Base-by-base conservation (phyloP, 2,329 filamentous ascomycete species). In the Plectosphaerella sp. region DNA sequence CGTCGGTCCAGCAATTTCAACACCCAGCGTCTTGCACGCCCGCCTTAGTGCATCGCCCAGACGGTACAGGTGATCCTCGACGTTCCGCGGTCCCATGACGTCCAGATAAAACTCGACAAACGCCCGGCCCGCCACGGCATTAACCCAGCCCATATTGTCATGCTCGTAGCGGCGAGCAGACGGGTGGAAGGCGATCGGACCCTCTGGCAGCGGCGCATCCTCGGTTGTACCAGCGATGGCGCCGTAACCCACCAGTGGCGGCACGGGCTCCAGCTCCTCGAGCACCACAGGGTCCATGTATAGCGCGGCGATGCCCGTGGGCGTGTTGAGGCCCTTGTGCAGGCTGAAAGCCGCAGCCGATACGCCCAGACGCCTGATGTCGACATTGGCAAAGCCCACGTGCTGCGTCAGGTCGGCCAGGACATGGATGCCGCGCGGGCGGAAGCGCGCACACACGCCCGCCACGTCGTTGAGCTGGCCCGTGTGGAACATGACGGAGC, bases 301-400 rank as follows among this genome's bases (percentile, higher is more conserved):
- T 14, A 69, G 50, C 1, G 52, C 62, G 2, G 61, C 64, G 11
- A 69, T 49, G 0, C 67, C 67, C 1, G 59, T 61, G 1, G 66
- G 67, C 28, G 60, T 65, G 50, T 59, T 61, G 15, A 69, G 60
- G 0, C 63, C 66, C 59, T 69, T 69, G 57, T 68, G 66, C 12
- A 66, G 48, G 4, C 59, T 61, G 41, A 68, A 68, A 0, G 65
- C 64, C 1, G 58, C 65, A 2, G 64, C 67, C 3, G 66, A 67
- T 1, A 65, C 55, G 5, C 60, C 60, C 3, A 61, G 33, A 0
- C 53, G 52, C 24, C 53, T 47, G 5, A 66, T 57, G 41, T 69
- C 62, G 16, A 71, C 52, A 2, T 49, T 48, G 0, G 60, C 53
- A 18, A 71, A 65, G 1, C 69, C 70, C 12, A 66, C 64, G 8